A percentile compares a stretch with the other conserved stretches of the same genome.
Evolutionary conservation across 148 eudicot genomes (phyloP).

Genomic region (Chenopodium suecicum): DNA sequence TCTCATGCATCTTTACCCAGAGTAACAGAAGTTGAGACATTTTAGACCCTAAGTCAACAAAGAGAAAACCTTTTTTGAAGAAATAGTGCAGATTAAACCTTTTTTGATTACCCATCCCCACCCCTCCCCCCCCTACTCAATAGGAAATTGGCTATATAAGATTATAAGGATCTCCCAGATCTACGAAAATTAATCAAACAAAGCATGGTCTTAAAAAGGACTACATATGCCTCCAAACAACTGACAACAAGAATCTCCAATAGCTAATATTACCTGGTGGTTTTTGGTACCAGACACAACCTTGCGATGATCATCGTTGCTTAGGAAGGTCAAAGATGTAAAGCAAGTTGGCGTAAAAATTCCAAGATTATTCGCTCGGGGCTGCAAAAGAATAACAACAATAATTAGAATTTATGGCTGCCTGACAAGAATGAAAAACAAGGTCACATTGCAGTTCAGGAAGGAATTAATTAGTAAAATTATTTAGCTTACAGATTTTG

Average conservation of each 20-base stretch:
- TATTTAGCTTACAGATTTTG: constrained; percentile 71
- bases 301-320: constrained; percentile 89
- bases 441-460: constrained; percentile 29
- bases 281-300: constrained; percentile 82
- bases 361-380: constrained; percentile 79
- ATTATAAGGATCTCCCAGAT: neutral
- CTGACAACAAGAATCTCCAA: neutral
- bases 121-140: neutral
- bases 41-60: neutral
- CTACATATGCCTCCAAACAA: neutral
- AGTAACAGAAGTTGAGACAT: neutral
- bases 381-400: constrained; percentile 49
- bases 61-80: neutral
- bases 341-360: constrained; percentile 86
- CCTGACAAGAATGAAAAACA: neutral
- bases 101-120: neutral
- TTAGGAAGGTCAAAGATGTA: constrained; percentile 78
- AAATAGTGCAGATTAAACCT: neutral
- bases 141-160: neutral
- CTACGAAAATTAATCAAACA: neutral
- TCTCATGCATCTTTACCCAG: neutral
- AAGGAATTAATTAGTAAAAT: constrained; percentile 30
- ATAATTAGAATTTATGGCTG: constrained; percentile 6
- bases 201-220: neutral
- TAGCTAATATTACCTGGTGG: constrained; percentile 64